These are phyloP conservation scores for Hypomontagnella monticulosa DNA, from an alignment of 495 filamentous ascomycete species.

Conservation along the genomic window DNA sequence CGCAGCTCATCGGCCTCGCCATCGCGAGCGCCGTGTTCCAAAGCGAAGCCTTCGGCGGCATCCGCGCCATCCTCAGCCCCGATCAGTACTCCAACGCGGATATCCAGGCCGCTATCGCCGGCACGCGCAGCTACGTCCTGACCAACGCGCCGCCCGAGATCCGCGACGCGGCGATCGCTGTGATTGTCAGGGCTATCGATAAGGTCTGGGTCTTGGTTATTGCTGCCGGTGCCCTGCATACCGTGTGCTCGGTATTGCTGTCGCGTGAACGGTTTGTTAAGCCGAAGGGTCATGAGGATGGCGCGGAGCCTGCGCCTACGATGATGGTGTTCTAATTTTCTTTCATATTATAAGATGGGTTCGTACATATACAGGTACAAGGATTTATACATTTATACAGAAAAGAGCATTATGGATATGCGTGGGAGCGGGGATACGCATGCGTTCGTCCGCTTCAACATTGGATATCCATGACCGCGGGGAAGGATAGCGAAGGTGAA, in stretches of 20 bases:
- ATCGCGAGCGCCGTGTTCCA: conserved; percentile 65
- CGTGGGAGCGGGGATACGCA: no score
- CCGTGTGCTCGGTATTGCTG: conserved; percentile 55
- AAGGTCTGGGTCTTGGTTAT: conserved; percentile 60
- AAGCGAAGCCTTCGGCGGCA: conserved; percentile 49
- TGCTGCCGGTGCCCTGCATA: conserved; percentile 51
- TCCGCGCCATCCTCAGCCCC: conserved; percentile 45
- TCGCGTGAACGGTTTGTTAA: conserved; percentile 50
- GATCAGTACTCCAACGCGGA: conserved; percentile 29
- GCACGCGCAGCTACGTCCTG: conserved; percentile 51
- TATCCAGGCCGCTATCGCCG: conserved; percentile 57
- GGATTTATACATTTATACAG: no score
- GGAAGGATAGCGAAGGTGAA: no score
- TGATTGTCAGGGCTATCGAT: conserved; percentile 57
- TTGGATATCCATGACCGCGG: no score
- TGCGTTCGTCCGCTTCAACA: no score
- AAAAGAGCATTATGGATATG: no score
- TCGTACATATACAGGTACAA: no score
- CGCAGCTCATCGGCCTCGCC: conserved; percentile 61
- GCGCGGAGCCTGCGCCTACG: not conserved
- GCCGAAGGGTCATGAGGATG: not conserved
- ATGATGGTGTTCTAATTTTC: conserved; percentile 34
- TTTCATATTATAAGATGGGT: conserved; percentile 46
- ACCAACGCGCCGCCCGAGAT: conserved; percentile 42
- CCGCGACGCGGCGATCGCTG: conserved; percentile 48